Base-by-base conservation (phyloP, 108 stramenopile species). In the Skeletonema menzelii region DNA sequence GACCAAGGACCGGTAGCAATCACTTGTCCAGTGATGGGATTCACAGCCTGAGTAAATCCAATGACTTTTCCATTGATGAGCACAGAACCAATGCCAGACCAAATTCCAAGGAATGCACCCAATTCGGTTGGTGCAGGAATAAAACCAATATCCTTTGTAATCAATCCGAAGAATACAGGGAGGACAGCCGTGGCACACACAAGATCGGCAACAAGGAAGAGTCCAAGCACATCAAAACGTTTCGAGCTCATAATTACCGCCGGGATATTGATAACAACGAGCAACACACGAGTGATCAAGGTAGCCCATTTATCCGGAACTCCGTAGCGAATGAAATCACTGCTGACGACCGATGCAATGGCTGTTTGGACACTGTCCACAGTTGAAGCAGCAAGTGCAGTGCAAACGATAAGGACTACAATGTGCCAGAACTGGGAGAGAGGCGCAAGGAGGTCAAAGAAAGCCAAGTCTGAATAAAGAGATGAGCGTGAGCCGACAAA, bases 201-300 rank as follows among this genome's bases (percentile, higher is more conserved):
- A 24, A 92, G 72, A 80, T 92, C 91, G 35, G 91, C 91, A 10
- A 92, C 89, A 53, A 92, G 76, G 73, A 92, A 92, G 14, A 92
- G 79, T 22, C 76, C 70, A 44, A 92, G 69, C 49, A 92, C 91
- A 62, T 90, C 86, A 61, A 79, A 87, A 34, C 83, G 60, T 11
- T 84, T 44, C 30, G 87, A 77, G 55, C 79, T 82, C 85, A 84
- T 62, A 44, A 80, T 76, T 63, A 89, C 58, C 13, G 87, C 87
- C 0, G 87, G 85, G 58, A 88, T 61, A 72, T 92, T 92, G 75
- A 89, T 73, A 34, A 66, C 64, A 26, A 88, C 58, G 22, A 92
- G 63, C 19, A 92, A 42, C 6, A 69, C 46, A 15, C 88, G 76
- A 27, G 87, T 79, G 27, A 77, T 53, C 55, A 60, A 71, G n/a